Conservation (phyloP, 2,329 filamentous ascomycete genomes). For the Fusarium verticillioides region DNA sequence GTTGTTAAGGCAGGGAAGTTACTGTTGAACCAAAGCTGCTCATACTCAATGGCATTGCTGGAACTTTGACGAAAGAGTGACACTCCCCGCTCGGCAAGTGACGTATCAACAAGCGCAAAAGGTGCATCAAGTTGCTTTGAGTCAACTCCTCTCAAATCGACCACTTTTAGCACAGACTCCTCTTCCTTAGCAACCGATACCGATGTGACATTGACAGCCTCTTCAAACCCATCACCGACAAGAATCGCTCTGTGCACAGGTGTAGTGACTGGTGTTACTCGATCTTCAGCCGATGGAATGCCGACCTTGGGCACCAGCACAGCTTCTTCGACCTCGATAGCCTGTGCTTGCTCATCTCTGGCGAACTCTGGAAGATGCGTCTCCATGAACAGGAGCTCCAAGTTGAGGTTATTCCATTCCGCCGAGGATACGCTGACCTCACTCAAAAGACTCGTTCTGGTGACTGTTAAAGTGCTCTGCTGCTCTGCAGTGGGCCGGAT, state of each 20-base stretch:
- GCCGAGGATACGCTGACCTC: constrained; percentile 73
- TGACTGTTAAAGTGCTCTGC: constrained; percentile 44
- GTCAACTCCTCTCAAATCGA: constrained; percentile 65
- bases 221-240: constrained; percentile 77
- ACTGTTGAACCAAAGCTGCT: constrained; percentile 78
- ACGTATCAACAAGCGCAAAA: constrained; percentile 71
- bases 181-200: constrained; percentile 53
- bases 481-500: constrained; percentile 53
- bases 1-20: constrained; percentile 72
- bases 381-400: constrained; percentile 72
- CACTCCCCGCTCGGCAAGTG: constrained; percentile 71
- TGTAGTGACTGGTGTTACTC: constrained; percentile 75
- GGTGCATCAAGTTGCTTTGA: constrained; percentile 52
- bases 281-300: constrained; percentile 72
- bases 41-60: constrained; percentile 76
- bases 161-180: constrained; percentile 63
- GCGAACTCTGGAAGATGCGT: constrained; percentile 53
- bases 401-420: constrained; percentile 66
- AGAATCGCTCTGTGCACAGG: constrained; percentile 87
- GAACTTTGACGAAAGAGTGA: constrained; percentile 75
- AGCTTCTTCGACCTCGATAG: constrained; percentile 66
- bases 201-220: constrained; percentile 66
- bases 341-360: constrained; percentile 45
- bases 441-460: constrained; percentile 56
- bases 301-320: constrained; percentile 81